phyloP scores from a whole-genome alignment of 2,329 filamentous ascomycete species.

The Remersonia thermophila region DNA sequence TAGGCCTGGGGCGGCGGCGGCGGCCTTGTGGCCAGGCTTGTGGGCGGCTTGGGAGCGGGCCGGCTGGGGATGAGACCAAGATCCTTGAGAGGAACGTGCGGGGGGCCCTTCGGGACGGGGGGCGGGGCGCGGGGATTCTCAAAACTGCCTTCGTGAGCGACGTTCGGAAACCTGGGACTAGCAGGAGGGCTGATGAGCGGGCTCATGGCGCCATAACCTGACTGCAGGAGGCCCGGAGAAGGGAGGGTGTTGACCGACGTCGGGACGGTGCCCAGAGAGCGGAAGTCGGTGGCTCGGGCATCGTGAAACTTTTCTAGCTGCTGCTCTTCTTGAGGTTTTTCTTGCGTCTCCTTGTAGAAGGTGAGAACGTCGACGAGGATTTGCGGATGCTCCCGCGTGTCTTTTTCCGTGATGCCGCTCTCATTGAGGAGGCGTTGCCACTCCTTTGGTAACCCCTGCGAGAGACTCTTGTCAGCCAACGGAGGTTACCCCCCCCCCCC shows the following conservation, averaged over 20 bases:
- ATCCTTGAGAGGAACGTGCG: conserved; percentile 37
- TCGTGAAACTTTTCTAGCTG: conserved; percentile 95
- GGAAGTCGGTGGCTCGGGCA: conserved; percentile 49
- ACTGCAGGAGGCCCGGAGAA: conserved; percentile 41
- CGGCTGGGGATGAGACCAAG: conserved; percentile 63
- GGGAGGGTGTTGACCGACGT: conserved; percentile 31
- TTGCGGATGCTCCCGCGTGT: conserved; percentile 89
- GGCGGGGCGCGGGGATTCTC: conserved; percentile 92
- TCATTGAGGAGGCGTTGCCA: conserved; percentile 95
- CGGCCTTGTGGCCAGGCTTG: conserved; percentile 33
- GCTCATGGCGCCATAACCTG: conserved; percentile 45
- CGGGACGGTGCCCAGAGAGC: conserved; percentile 22
- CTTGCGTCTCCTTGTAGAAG: conserved; percentile 92
- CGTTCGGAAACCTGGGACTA: conserved; percentile 72
- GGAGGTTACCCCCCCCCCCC: too few relatives aligned
- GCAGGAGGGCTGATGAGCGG: conserved; percentile 64
- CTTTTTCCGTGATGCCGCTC: conserved; percentile 90
- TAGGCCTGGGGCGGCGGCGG: conserved; percentile 41
- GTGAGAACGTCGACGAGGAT: conserved; percentile 91
- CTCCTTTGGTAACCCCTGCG: conserved; percentile 83
- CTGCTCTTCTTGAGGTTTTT: conserved; percentile 67
- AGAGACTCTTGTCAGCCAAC: conserved; percentile 8
- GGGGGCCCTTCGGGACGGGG: conserved; percentile 58
- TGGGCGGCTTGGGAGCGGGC: conserved; percentile 79
- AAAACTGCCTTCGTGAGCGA: conserved; percentile 86